Evolutionary conservation across 163 green algal genomes (phyloP).

Genomic region (Coccomyxa subellipsoidea): DNA sequence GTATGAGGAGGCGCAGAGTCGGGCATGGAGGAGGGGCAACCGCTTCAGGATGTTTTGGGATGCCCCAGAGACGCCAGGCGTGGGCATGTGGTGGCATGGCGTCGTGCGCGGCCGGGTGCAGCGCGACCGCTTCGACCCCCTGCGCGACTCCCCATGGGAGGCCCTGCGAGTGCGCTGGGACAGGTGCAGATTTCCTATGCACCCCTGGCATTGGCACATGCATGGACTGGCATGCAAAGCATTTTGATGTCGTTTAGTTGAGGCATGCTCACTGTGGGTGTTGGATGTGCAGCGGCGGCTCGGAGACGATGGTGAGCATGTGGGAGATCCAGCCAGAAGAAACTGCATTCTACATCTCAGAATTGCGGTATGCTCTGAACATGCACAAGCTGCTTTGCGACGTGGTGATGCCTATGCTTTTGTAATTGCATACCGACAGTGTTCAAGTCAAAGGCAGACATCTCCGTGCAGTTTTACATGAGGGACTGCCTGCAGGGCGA

Average conservation of each 20-base stretch:
- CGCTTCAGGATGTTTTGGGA: slow-evolving; percentile 5
- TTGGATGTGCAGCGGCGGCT: not conserved
- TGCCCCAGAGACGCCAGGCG: not conserved
- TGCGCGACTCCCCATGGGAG: slow-evolving; percentile 6
- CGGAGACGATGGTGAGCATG: slow-evolving; percentile 4
- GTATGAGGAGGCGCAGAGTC: not conserved
- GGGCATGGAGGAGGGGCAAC: not conserved
- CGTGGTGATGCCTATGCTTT: not conserved
- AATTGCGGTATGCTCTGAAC: no score
- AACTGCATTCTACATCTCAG: no score
- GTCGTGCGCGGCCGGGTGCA: not conserved
- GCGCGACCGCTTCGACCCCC: not conserved
- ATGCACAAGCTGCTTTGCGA: not conserved
- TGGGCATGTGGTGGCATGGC: not conserved
- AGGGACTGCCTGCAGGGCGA: no score
- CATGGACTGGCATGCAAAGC: no score
- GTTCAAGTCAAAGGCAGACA: no score
- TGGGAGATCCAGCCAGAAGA: slow-evolving; percentile 2
- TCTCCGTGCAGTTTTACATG: no score
- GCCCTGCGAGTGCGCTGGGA: slow-evolving; percentile 5
- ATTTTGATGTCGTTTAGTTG: no score
- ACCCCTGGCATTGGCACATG: no score
- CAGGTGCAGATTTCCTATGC: not conserved
- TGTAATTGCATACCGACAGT: not conserved
- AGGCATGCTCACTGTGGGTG: not conserved